Evolutionary conservation across 73 alveolate genomes (phyloP).

Genomic region (Symbiodinium pilosum): DNA sequence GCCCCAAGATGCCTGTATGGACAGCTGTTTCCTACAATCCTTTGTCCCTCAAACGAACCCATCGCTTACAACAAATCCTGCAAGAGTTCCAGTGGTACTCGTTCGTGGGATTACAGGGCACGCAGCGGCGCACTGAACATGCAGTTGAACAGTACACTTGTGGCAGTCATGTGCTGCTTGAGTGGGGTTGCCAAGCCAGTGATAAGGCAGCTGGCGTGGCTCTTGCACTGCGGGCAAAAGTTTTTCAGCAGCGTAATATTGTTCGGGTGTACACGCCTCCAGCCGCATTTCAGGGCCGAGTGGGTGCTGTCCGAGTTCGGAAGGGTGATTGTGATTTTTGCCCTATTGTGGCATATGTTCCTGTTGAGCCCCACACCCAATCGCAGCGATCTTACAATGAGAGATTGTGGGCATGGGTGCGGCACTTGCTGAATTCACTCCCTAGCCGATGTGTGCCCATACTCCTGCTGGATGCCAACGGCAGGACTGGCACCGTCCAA

Average conservation of each 20-base stretch:
- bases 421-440: background rate
- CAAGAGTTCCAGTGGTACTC: slow-evolving; percentile 31
- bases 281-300: background rate
- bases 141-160: slow-evolving; percentile 19
- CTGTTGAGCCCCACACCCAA: slow-evolving; percentile 1
- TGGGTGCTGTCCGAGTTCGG: slow-evolving; percentile 26
- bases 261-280: background rate
- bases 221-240: background rate
- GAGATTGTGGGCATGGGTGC: background rate
- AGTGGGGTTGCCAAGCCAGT: background rate
- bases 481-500: background rate
- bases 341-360: background rate
- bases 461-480: slow-evolving; percentile 20
- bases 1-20: slow-evolving; percentile 30
- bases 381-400: background rate
- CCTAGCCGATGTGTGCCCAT: background rate
- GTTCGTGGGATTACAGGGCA: slow-evolving; percentile 24
- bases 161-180: background rate
- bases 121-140: slow-evolving; percentile 28
- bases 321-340: background rate
- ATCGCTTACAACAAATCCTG: background rate
- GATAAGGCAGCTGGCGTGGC: slow-evolving; percentile 25
- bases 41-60: background rate
- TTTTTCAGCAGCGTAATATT: background rate
- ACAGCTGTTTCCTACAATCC: slow-evolving; percentile 41